A percentile compares a stretch with the other conserved stretches of the same genome.
Conservation (phyloP, 805 yeast species). For the Pichia nanzhaoensis region DNA sequence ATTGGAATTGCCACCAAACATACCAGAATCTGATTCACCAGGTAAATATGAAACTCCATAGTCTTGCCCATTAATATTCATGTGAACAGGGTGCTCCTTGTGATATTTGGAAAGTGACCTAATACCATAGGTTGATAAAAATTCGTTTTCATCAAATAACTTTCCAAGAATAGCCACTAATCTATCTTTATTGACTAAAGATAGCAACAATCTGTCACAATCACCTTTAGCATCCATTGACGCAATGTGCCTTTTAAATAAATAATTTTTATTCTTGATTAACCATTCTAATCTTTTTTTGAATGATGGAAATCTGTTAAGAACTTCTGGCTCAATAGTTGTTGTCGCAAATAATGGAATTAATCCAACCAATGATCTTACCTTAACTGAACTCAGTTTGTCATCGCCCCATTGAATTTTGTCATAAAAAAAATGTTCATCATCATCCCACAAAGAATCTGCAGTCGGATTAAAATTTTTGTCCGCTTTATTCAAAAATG, state of each 20-base stretch:
- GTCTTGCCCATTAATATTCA: slow-evolving; percentile 72
- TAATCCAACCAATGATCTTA: slow-evolving; percentile 83
- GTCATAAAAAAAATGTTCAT: slow-evolving; percentile 84
- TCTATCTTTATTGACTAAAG: slow-evolving; percentile 77
- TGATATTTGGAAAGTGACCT: slow-evolving; percentile 85
- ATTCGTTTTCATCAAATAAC: slow-evolving; percentile 82
- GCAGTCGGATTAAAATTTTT: slow-evolving; percentile 33
- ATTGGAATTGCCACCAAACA: slow-evolving; percentile 94
- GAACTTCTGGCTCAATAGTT: slow-evolving; percentile 78
- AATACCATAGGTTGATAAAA: slow-evolving; percentile 77
- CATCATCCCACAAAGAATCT: slow-evolving; percentile 82
- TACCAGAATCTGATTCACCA: slow-evolving; percentile 86
- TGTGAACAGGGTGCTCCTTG: slow-evolving; percentile 73
- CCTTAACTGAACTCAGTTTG: slow-evolving; percentile 64
- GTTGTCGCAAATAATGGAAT: slow-evolving; percentile 86
- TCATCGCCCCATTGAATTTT: slow-evolving; percentile 78
- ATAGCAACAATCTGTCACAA: slow-evolving; percentile 72
- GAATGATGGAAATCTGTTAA: slow-evolving; percentile 74
- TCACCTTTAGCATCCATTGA: slow-evolving; percentile 72
- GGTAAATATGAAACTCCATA: slow-evolving; percentile 71
- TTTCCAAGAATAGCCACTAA: slow-evolving; percentile 65
- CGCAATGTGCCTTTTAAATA: slow-evolving; percentile 80
- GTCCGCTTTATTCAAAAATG: slow-evolving; percentile 43
- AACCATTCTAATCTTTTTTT: slow-evolving; percentile 83
- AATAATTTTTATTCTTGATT: slow-evolving; percentile 55